These are phyloP conservation scores for Biscogniauxia marginata DNA, from an alignment of 2,329 filamentous ascomycete genomes.

Conservation along the genomic window DNA sequence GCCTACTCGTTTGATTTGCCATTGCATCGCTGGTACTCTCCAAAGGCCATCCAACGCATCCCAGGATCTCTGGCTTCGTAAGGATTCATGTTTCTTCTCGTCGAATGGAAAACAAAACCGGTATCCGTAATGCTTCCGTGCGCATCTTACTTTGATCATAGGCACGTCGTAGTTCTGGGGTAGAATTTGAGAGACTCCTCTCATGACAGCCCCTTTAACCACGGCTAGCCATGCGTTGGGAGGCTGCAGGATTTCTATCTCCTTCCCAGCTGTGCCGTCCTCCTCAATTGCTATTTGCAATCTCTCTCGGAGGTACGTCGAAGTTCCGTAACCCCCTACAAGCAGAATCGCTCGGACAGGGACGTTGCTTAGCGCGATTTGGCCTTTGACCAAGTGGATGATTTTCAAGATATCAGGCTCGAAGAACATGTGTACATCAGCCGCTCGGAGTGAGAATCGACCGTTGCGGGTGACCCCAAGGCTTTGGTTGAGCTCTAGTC, in stretches of 20 bases:
- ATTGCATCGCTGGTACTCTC: conserved; percentile 37
- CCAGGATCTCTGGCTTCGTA: conserved; percentile 10
- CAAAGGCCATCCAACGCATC: conserved; percentile 11
- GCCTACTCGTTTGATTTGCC: conserved; percentile 41
- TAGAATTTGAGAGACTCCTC: conserved; percentile 40
- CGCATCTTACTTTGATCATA: conserved; percentile 39
- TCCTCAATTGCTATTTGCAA: conserved; percentile 30
- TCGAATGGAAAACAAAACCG: conserved; percentile 19
- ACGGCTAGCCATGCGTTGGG: conserved; percentile 50
- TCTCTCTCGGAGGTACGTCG: conserved; percentile 42
- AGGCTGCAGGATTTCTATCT: conserved; percentile 46
- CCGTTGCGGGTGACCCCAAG: conserved; percentile 37
- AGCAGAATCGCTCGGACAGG: conserved; percentile 46
- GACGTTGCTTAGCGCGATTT: conserved; percentile 41
- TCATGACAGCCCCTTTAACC: conserved; percentile 49
- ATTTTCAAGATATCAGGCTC: conserved; percentile 44
- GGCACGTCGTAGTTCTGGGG: conserved; percentile 37
- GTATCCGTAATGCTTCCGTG: conserved; percentile 45
- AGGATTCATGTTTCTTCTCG: conserved; percentile 1
- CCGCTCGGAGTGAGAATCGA: conserved; percentile 37
- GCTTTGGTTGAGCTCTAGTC: conserved; percentile 36
- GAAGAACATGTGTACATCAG: conserved; percentile 42
- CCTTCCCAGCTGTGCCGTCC: conserved; percentile 26
- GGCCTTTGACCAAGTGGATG: conserved; percentile 42
- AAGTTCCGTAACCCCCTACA: conserved; percentile 49